Evolutionary conservation across 2,329 filamentous ascomycete species (phyloP).

Genomic region (Sporothrix globosa): DNA sequence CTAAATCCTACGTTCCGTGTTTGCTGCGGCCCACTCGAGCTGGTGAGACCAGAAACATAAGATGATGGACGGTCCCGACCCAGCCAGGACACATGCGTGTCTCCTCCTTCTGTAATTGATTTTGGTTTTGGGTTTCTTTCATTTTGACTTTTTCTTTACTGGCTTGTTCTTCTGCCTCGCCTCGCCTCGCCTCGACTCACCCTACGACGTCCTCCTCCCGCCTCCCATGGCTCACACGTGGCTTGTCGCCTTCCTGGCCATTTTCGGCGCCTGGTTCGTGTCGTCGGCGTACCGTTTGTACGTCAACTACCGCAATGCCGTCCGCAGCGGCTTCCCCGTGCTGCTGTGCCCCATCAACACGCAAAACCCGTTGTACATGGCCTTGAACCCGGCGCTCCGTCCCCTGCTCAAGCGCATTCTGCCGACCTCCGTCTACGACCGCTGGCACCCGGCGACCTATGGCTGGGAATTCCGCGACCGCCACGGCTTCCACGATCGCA

Average conservation of each 20-base stretch:
- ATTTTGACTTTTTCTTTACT: no score
- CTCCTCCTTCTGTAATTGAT: no score
- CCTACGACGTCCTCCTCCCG: no score
- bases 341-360: slow-evolving; percentile 29
- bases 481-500: slow-evolving; percentile 38
- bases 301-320: slow-evolving; percentile 31
- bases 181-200: no score
- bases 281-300: slow-evolving; percentile 26
- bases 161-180: no score
- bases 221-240: slow-evolving; percentile 21
- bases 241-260: slow-evolving; percentile 14
- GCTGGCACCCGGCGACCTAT: slow-evolving; percentile 34
- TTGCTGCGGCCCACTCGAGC: no score
- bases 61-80: no score
- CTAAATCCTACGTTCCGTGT: no score
- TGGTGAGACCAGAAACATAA: no score
- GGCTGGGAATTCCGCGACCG: slow-evolving; percentile 45
- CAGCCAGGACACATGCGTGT: no score
- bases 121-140: no score
- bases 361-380: slow-evolving; percentile 29
- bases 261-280: slow-evolving; percentile 18
- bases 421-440: slow-evolving; percentile 27
- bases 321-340: slow-evolving; percentile 22
- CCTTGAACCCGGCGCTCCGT: slow-evolving; percentile 26
- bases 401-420: slow-evolving; percentile 26